These are phyloP conservation scores for Senna siamea DNA, from an alignment of 306 rosid genomes.

Conservation along the genomic window DNA sequence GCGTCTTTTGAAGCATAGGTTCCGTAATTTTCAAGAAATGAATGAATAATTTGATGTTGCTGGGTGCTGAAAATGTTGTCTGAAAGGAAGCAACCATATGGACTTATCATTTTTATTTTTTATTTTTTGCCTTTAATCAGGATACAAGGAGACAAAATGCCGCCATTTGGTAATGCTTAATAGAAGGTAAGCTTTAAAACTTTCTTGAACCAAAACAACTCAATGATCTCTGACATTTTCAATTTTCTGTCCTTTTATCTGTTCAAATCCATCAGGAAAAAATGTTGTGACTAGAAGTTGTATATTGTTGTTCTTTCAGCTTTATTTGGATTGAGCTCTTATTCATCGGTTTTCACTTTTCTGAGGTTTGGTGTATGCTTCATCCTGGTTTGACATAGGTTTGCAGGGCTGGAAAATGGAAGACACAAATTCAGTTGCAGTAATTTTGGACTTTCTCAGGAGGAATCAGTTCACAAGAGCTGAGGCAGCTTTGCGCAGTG, in stretches of 20 bases:
- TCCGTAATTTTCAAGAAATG: conserved; percentile 38
- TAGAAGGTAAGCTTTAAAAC: conserved; percentile 52
- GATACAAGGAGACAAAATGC: conserved; percentile 53
- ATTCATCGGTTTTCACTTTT: conserved; percentile 29
- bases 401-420: conserved; percentile 63
- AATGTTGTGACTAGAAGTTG: conserved; percentile 31
- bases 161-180: conserved; percentile 55
- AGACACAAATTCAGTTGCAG: conserved; percentile 74
- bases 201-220: not conserved
- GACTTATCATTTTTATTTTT: conserved; percentile 38
- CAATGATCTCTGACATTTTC: conserved; percentile 12
- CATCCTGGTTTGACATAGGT: conserved; percentile 49
- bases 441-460: conserved; percentile 83
- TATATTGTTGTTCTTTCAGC: not conserved
- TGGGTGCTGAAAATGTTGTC: conserved; percentile 46
- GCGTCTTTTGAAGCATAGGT: conserved; percentile 40
- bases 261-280: conserved; percentile 7
- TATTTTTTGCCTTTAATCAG: conserved; percentile 50
- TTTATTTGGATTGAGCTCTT: conserved; percentile 40
- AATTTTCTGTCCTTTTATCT: not conserved
- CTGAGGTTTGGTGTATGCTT: conserved; percentile 29
- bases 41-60: conserved; percentile 28
- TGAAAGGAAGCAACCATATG: conserved; percentile 14
- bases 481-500: conserved; percentile 91
- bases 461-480: conserved; percentile 81